phyloP scores from a whole-genome alignment of 306 rosid species.

The Alnus glutinosa region DNA sequence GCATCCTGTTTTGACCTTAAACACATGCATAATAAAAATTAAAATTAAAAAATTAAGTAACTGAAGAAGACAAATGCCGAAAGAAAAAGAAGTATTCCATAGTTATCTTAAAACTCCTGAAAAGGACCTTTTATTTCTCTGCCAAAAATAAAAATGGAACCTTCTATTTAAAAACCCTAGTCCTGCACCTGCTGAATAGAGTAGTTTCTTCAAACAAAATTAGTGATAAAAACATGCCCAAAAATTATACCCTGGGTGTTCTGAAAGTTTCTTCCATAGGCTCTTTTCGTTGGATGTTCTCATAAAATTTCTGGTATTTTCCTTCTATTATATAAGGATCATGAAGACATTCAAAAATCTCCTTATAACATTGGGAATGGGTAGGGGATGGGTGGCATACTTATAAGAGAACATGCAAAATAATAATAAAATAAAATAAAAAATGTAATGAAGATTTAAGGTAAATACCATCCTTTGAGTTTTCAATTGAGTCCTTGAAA shows the following conservation, averaged over 20 bases:
- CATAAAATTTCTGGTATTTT: neutral
- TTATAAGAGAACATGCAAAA: neutral
- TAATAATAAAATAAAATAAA: too few species aligned
- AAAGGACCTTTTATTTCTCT: neutral
- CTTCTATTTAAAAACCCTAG: neutral
- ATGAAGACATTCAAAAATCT: neutral
- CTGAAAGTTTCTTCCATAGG: neutral
- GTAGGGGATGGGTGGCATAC: neutral
- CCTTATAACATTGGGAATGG: neutral
- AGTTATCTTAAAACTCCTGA: neutral
- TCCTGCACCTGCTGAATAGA: neutral
- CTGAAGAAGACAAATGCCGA: neutral
- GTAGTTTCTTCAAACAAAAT: neutral
- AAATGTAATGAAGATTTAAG: neutral
- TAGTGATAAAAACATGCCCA: neutral
- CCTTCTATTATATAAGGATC: neutral
- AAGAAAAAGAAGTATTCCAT: neutral
- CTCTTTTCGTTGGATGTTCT: constrained; percentile 1
- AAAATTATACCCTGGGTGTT: neutral
- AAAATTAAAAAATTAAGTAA: neutral
- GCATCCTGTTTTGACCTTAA: neutral
- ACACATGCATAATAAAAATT: neutral
- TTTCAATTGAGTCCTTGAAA: constrained; percentile 52
- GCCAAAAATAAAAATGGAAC: neutral
- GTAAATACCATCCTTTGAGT: constrained; percentile 51